These are phyloP conservation scores for Leccinum variabile DNA, from an alignment of 1,284 basidiomycete genomes.

Conservation along the genomic window DNA sequence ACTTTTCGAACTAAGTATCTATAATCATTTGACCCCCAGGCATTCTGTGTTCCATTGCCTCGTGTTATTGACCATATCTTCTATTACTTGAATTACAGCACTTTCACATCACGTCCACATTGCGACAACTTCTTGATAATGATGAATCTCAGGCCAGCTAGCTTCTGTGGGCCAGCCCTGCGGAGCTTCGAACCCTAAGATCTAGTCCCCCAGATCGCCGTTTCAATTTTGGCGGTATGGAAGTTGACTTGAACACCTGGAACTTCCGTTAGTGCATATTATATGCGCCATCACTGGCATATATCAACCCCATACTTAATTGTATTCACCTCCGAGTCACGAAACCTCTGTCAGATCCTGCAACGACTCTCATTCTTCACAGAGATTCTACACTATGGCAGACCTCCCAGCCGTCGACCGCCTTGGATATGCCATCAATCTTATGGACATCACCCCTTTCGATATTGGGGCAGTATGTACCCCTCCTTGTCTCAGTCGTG, in stretches of 20 bases:
- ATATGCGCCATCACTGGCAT: background rate
- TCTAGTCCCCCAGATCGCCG: background rate
- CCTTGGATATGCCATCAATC: background rate
- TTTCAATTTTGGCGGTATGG: background rate
- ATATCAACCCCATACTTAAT: background rate
- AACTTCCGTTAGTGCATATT: background rate
- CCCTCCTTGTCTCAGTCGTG: background rate
- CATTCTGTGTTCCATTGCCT: no score
- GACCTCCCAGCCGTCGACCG: background rate
- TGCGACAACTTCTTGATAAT: background rate
- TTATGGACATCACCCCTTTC: background rate
- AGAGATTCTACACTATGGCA: background rate
- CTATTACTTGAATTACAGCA: background rate
- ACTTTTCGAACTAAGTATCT: no score
- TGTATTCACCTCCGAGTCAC: background rate
- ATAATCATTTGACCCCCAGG: no score
- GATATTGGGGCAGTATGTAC: background rate
- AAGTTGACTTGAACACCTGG: background rate
- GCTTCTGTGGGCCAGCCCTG: background rate
- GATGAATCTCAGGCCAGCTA: background rate
- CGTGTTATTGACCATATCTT: no score
- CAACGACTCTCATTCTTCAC: background rate
- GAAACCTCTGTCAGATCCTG: background rate
- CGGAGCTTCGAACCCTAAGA: background rate
- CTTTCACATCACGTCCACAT: background rate